Base-by-base conservation (phyloP, 192 early-diverging fungal genomes). In the Coemansia sp. region DNA sequence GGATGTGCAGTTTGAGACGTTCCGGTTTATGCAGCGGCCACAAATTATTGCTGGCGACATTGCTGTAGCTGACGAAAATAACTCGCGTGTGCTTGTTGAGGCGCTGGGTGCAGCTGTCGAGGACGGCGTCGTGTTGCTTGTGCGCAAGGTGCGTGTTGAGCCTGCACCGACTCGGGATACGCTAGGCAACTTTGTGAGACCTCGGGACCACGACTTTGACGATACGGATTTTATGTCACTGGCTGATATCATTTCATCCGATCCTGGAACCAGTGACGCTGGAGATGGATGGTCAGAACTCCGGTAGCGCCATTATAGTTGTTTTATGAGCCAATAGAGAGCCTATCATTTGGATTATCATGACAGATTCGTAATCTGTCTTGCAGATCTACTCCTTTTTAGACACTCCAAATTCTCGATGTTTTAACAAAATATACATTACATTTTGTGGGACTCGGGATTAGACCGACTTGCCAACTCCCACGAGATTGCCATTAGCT, bases 121-220 rank as follows among this genome's bases (percentile, higher is more conserved):
- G 41, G 74, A 76, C 49, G 74, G 74, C 37, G 62, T 76, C 12
- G 68, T 68, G 24, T 43, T 76, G 50, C 62, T 76, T 25, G 24
- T 71, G 52, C 50, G 75, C 24, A 67, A 67, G 51, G 50, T 76
- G n/a, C 12, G 57, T 6, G 38, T 45, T 2, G 39, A 41, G 52
- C 51, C 64, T 1, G 48, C 75, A 57, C 75, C 75, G 2, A 56
- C 48, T 14, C 15, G 54, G 11, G 58, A 67, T 29, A 58, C 15
- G 5, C 12, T 76, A 37, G 69, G 65, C 49, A 67, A 67, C 48
- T 71, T 67, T 32, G 9, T 65, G 4, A 14, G 58, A 1, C 38
- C 61, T 12, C 41, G 41, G 14, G 41, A 45, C 15, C 41, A 12
- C 4, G 32, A 45, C 11, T 45, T n/a, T 32, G 50, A 54, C 27